Conservation (phyloP, 1,284 basidiomycete species). For the Athelia psychrophila region DNA sequence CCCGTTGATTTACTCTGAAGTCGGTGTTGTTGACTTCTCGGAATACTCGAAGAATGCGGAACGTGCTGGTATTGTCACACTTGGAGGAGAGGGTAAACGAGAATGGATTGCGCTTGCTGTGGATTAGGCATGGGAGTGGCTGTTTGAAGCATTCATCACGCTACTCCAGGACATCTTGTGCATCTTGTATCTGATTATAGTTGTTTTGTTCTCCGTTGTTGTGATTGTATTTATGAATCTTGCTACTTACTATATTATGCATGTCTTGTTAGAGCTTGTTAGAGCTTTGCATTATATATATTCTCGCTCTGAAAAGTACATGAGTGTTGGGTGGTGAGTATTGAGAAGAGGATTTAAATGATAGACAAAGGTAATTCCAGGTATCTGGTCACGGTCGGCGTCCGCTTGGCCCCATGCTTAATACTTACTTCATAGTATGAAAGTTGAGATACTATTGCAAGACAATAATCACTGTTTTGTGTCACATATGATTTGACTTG, state of each 20-base stretch:
- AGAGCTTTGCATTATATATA: too few species aligned
- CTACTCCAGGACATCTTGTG: too few species aligned
- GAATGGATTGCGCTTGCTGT: background rate
- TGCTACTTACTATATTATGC: too few species aligned
- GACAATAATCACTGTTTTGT: background rate
- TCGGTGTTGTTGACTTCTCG: background rate
- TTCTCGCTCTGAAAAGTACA: too few species aligned
- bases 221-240: too few species aligned
- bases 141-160: too few species aligned
- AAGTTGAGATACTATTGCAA: background rate
- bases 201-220: too few species aligned
- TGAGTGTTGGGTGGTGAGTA: background rate
- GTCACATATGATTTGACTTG: background rate
- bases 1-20: background rate
- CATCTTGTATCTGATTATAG: too few species aligned
- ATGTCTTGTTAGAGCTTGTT: too few species aligned
- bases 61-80: background rate
- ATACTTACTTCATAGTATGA: background rate
- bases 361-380: background rate
- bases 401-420: background rate
- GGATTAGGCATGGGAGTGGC: too few species aligned
- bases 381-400: background rate
- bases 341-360: background rate
- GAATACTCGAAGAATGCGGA: background rate
- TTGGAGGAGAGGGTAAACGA: background rate